Evolutionary conservation across 2,329 filamentous ascomycete genomes (phyloP), one percentile per base, ranked within the genome.

Genomic region (Xylariomycetidae sp.): DNA sequence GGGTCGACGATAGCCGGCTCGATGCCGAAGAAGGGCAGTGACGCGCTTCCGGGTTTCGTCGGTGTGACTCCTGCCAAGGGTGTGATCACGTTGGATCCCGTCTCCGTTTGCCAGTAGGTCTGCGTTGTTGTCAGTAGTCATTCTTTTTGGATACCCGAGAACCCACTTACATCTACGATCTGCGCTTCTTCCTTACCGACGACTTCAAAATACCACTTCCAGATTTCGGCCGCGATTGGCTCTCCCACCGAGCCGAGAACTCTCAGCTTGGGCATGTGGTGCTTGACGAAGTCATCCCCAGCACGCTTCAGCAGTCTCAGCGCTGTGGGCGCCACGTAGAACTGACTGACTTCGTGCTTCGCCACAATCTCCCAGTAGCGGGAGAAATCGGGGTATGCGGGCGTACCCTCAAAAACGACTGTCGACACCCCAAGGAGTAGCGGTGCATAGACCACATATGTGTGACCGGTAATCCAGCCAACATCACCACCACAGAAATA

Each of bases 91-190:
- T 98, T 81, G 43, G 86, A 96, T 36, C 92, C 92, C 2, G 92
- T 98, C 70, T 98, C 92, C 33, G 92, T 98, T 76, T 98, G 92
- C 92, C 92, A 98, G 75, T 98, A 98, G 34, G 92, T 98, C 87
- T 95, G 57, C 32, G 46, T 29, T 1, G 40, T 41, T 34, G 47
- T 50, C 50, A 18, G 10, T 3, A 10, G 10, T 14, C 24, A 19
- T 25, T 6, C 12, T 12, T 5, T 7, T 5, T 12, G 24, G 12
- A 13, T 25, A 25, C n/a, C 6, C 6, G n/a, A 12, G 6, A 14
- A 6, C 14, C 7, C 25, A 76, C 87, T 75, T 70, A 94, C 88
- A 60, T 98, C 92, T 35, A 95, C 82, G 60, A 98, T 73, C 56
- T 98, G 92, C 30, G 86, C 83, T 61, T 94, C 82, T 63, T 90